Conservation (phyloP, 768 basidiomycete genomes). For the Serendipita indica region DNA sequence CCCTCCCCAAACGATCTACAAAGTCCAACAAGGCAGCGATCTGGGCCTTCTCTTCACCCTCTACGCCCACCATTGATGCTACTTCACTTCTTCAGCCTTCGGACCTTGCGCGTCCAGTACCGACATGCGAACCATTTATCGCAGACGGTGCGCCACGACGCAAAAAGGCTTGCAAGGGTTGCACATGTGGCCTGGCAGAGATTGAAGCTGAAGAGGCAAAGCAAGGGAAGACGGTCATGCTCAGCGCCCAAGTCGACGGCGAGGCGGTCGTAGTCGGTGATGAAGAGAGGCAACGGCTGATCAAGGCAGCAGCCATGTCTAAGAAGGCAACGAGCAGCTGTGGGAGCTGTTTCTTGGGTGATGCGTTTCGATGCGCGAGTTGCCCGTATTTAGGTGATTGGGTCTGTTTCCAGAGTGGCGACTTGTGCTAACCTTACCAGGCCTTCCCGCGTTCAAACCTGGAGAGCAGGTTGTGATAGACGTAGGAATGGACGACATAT, state of each 20-base stretch:
- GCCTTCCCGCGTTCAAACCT: constrained; percentile 93
- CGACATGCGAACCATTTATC: constrained; percentile 54
- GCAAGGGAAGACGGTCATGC: constrained; percentile 45
- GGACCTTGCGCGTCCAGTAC: constrained; percentile 65
- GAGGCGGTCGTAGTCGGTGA: constrained; percentile 39
- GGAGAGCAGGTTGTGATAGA: constrained; percentile 77
- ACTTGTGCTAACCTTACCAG: constrained; percentile 28
- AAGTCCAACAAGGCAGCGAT: constrained; percentile 73
- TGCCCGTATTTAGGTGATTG: constrained; percentile 86
- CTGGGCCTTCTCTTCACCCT: constrained; percentile 64
- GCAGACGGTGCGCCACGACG: constrained; percentile 37
- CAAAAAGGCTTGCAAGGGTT: constrained; percentile 91
- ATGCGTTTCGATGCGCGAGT: constrained; percentile 91
- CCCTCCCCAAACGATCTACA: constrained; percentile 27
- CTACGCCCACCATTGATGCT: constrained; percentile 63
- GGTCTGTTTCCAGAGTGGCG: constrained; percentile 22
- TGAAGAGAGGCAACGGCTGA: constrained; percentile 47
- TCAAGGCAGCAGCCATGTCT: constrained; percentile 50
- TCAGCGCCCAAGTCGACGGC: constrained; percentile 50
- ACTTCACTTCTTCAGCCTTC: constrained; percentile 70
- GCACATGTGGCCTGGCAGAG: constrained; percentile 95
- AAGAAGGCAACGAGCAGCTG: constrained; percentile 91
- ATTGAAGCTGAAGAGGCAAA: constrained; percentile 64
- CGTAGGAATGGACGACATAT: constrained; percentile 2
- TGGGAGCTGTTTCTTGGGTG: constrained; percentile 93